A percentile compares a stretch with the other conserved stretches of the same genome.
phyloP scores from a whole-genome alignment of 352 stramenopile species.

The Phytopythium oedochilum region DNA sequence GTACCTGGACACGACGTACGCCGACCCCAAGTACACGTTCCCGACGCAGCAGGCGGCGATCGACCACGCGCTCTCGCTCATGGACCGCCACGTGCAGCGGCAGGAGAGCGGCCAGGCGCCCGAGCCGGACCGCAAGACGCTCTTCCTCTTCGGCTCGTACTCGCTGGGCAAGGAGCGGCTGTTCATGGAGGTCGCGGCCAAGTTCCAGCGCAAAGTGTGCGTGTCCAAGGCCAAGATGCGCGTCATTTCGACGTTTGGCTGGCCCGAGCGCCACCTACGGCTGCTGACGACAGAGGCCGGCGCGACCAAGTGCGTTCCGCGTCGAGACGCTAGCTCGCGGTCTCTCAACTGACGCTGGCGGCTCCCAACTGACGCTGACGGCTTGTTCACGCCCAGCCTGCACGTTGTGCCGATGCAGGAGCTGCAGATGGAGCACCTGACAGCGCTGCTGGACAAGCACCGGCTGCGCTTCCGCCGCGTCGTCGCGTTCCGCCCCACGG shows the following conservation, averaged over 20 bases:
- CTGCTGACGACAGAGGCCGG: constrained; percentile 84
- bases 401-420: constrained; percentile 93
- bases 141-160: constrained; percentile 96
- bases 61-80: constrained; percentile 49
- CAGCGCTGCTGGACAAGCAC: constrained; percentile 58
- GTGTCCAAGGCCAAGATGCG: constrained; percentile 73
- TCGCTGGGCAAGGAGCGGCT: constrained; percentile 97
- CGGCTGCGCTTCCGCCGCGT: constrained; percentile 71
- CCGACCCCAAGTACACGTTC: constrained; percentile 92
- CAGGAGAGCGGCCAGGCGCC: neutral
- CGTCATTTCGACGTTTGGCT: constrained; percentile 88
- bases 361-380: neutral
- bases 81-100: constrained; percentile 36
- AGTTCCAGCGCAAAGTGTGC: constrained; percentile 66
- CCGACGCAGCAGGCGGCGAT: constrained; percentile 84
- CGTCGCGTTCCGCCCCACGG: constrained; percentile 94
- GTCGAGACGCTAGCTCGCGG: neutral
- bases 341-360: no score
- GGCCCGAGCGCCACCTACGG: constrained; percentile 70
- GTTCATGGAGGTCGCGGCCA: constrained; percentile 92
- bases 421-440: constrained; percentile 90
- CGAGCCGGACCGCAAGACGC: constrained; percentile 42
- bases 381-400: constrained; percentile 34
- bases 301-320: constrained; percentile 55
- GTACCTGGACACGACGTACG: constrained; percentile 98